phyloP scores from a whole-genome alignment of 768 basidiomycete genomes.

The Boletus subparvulus region DNA sequence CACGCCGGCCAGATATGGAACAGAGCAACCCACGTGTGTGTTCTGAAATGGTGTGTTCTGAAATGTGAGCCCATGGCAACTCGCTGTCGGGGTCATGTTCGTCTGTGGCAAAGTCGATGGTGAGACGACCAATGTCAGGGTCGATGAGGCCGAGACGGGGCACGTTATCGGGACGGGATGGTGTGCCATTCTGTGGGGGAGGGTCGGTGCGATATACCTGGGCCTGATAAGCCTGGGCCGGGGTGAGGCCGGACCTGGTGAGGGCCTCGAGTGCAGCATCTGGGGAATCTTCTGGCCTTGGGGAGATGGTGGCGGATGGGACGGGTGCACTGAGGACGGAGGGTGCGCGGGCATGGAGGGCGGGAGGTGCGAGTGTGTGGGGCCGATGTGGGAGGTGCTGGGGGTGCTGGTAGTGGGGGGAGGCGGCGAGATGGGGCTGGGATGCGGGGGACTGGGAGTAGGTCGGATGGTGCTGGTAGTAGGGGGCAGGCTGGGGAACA shows the following conservation, averaged over 20 bases:
- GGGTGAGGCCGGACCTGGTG: conserved; percentile 57
- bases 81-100: conserved; percentile 48
- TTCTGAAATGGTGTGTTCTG: conserved; percentile 41
- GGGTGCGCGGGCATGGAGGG: conserved; percentile 45
- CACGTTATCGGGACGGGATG: conserved; percentile 28
- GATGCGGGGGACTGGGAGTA: conserved; percentile 40
- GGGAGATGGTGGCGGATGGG: conserved; percentile 44
- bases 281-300: conserved; percentile 50
- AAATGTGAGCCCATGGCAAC: conserved; percentile 51
- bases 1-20: conserved; percentile 29
- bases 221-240: conserved; percentile 80
- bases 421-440: conserved; percentile 17
- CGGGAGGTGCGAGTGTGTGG: conserved; percentile 39
- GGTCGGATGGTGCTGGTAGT: conserved; percentile 18
- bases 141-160: conserved; percentile 50
- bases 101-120: conserved; percentile 49
- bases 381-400: conserved; percentile 25
- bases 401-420: conserved; percentile 16
- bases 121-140: conserved; percentile 56
- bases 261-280: conserved; percentile 46
- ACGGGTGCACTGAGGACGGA: conserved; percentile 48
- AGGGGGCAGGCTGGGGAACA: conserved; percentile 27
- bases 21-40: conserved; percentile 41
- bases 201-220: conserved; percentile 60
- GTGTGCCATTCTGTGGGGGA: conserved; percentile 32